These are phyloP conservation scores for Phytopythium delawarense DNA, from an alignment of 352 stramenopile species.

Conservation along the genomic window DNA sequence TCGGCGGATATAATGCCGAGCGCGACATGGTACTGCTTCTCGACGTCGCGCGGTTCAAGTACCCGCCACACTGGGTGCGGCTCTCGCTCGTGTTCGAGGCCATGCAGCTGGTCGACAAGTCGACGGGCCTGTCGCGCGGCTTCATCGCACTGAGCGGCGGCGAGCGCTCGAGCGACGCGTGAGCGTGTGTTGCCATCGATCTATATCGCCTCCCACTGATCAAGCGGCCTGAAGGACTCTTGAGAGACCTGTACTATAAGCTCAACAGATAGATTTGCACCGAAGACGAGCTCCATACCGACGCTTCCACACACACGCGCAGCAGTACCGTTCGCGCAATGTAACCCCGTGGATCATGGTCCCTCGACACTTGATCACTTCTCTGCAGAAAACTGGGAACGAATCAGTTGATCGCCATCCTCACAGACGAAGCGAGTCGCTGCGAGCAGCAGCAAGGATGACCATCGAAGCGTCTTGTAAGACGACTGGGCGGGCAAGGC, in stretches of 20 bases:
- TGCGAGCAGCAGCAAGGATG: too few relatives aligned
- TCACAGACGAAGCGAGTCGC: too few relatives aligned
- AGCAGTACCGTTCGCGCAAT: too few relatives aligned
- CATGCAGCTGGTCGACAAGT: conserved; percentile 45
- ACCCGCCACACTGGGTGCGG: conserved; percentile 87
- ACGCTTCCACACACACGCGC: neutral
- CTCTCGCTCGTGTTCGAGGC: conserved; percentile 46
- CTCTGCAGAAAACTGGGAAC: too few relatives aligned
- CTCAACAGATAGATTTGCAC: neutral
- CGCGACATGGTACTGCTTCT: conserved; percentile 94
- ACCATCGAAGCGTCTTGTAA: too few relatives aligned
- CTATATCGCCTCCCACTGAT: neutral
- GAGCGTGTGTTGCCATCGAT: neutral
- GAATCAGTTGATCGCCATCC: too few relatives aligned
- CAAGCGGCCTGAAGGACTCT: neutral
- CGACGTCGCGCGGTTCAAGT: conserved; percentile 96
- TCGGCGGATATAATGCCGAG: conserved; percentile 91
- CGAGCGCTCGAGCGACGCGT: neutral
- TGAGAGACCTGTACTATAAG: neutral
- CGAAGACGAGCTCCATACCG: neutral
- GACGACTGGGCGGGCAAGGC: too few relatives aligned
- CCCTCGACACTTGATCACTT: too few relatives aligned
- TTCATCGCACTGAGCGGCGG: conserved; percentile 30
- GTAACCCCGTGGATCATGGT: too few relatives aligned
- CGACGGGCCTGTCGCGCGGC: conserved; percentile 38